Percentiles rank a stretch among this genome's conserved stretches.
Evolutionary conservation across 495 filamentous ascomycete genomes (phyloP).

Genomic region (Letharia lupina): DNA sequence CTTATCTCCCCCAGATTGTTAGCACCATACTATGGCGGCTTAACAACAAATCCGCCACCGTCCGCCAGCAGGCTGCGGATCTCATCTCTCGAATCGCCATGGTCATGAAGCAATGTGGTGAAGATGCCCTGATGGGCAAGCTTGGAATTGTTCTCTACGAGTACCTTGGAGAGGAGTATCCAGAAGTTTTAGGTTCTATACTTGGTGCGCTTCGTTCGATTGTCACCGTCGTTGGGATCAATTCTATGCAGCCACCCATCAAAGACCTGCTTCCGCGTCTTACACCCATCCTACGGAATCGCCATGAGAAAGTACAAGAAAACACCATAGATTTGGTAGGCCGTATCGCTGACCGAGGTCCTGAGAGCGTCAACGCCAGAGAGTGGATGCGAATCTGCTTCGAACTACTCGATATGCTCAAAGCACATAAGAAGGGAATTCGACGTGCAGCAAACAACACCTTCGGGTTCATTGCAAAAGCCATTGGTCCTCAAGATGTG

Average conservation of each 20-base stretch:
- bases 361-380: conserved; percentile 89
- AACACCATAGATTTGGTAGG: conserved; percentile 99
- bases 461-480: conserved; percentile 99
- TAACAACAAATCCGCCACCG: conserved; percentile 94
- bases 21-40: conserved; percentile 94
- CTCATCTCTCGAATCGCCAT: conserved; percentile 93
- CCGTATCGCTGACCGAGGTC: conserved; percentile 94
- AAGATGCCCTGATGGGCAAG: conserved; percentile 93
- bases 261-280: conserved; percentile 91
- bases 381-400: conserved; percentile 99
- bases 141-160: conserved; percentile 95
- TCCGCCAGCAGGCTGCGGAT: conserved; percentile 95
- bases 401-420: conserved; percentile 97
- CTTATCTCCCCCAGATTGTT: conserved; percentile 93
- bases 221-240: conserved; percentile 97
- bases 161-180: conserved; percentile 98
- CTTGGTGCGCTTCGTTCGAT: conserved; percentile 90
- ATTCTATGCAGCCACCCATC: conserved; percentile 98
- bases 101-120: conserved; percentile 98
- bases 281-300: conserved; percentile 93
- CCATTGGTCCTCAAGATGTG: conserved; percentile 96
- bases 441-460: conserved; percentile 98
- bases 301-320: conserved; percentile 99
- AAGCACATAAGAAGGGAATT: conserved; percentile 99
- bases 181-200: conserved; percentile 95